Evolutionary conservation across 1,284 basidiomycete genomes (phyloP).

Genomic region (Malassezia brasiliensis): DNA sequence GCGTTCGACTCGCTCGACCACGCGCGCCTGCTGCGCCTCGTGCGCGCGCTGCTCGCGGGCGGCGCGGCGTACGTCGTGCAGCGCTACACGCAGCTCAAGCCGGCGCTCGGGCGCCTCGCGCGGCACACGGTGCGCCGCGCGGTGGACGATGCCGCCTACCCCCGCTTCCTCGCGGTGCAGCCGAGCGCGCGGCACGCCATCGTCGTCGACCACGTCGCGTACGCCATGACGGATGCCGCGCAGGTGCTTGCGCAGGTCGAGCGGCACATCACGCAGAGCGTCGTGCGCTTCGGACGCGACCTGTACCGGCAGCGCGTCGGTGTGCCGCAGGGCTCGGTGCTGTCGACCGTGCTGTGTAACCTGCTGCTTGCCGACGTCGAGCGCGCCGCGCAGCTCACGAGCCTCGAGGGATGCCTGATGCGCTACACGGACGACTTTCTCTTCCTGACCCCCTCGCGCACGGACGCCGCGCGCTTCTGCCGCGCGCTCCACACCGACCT

Average conservation of each 20-base stretch:
- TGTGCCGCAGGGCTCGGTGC: slow-evolving; percentile 87
- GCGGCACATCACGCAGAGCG: slow-evolving; percentile 80
- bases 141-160: slow-evolving; percentile 57
- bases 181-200: slow-evolving; percentile 59
- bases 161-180: slow-evolving; percentile 59
- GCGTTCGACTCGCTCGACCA: slow-evolving; percentile 97
- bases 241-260: slow-evolving; percentile 66
- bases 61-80: slow-evolving; percentile 35
- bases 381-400: slow-evolving; percentile 28
- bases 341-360: slow-evolving; percentile 73
- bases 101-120: slow-evolving; percentile 9
- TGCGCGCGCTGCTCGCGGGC: slow-evolving; percentile 1
- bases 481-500: slow-evolving; percentile 66
- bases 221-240: slow-evolving; percentile 54
- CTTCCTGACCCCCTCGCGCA: slow-evolving; percentile 64
- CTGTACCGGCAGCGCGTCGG: slow-evolving; percentile 79
- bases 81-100: slow-evolving; percentile 28
- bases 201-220: slow-evolving; percentile 72
- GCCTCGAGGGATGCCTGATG: slow-evolving; percentile 47
- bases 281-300: slow-evolving; percentile 59
- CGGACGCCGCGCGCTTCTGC: slow-evolving; percentile 64
- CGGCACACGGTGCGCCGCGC: slow-evolving; percentile 25
- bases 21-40: slow-evolving; percentile 58
- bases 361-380: slow-evolving; percentile 85
- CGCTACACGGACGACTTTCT: slow-evolving; percentile 90